Conservation (phyloP, 2,329 filamentous ascomycete genomes). For the Colletotrichum costaricense region DNA sequence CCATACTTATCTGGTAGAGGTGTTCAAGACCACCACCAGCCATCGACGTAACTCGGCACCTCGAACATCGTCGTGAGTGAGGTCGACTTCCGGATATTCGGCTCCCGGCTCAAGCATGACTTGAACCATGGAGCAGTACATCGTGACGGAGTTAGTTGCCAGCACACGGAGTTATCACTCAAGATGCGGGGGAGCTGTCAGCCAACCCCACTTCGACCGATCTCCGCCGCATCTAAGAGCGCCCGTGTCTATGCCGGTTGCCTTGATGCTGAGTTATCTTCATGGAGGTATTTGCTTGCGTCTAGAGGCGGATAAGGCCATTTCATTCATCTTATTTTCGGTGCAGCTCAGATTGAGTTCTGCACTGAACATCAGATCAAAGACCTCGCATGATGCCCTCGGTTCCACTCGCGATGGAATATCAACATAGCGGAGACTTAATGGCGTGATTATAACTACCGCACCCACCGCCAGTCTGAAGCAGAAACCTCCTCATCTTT, state of each 20-base stretch:
- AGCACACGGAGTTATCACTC: not conserved
- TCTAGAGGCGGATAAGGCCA: not conserved
- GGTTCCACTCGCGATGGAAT: not conserved
- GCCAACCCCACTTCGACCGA: not conserved
- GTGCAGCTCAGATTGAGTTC: not conserved
- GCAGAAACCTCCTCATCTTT: not conserved
- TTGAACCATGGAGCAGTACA: not conserved
- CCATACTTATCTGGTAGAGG: no score
- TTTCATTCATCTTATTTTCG: not conserved
- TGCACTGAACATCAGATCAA: not conserved
- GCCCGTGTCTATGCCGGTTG: not conserved
- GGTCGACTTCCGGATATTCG: not conserved
- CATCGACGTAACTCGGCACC: not conserved
- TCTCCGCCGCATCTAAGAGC: not conserved
- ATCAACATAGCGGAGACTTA: not conserved
- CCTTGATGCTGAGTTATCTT: not conserved
- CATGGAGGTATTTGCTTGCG: not conserved
- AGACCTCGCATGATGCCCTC: not conserved
- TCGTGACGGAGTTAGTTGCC: not conserved
- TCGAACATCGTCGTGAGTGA: not conserved
- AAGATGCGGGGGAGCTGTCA: not conserved
- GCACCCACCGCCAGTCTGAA: not conserved
- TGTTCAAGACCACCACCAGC: no score
- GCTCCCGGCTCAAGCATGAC: not conserved
- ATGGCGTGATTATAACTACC: not conserved